phyloP scores from a whole-genome alignment of 805 yeast genomes.

The Kazachstania viticola region DNA sequence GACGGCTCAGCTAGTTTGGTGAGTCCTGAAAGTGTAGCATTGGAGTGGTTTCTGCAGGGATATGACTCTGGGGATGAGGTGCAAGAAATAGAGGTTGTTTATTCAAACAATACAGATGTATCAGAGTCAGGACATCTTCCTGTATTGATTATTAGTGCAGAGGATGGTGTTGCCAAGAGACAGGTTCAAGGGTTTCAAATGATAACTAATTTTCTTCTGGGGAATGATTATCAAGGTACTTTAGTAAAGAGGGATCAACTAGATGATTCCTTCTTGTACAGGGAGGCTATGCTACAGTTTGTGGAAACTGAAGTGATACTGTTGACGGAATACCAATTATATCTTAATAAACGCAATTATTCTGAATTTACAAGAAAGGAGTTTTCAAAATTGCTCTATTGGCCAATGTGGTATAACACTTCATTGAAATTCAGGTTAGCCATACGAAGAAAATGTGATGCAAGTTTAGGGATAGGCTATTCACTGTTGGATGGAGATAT shows the following conservation, averaged over 20 bases:
- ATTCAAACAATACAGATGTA: slow-evolving; percentile 47
- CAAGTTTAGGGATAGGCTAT: slow-evolving; percentile 7
- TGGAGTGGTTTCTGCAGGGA: slow-evolving; percentile 17
- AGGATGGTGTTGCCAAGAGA: too few relatives aligned
- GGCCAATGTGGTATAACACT: slow-evolving; percentile 59
- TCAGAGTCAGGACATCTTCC: slow-evolving; percentile 44
- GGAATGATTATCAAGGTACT: too few relatives aligned
- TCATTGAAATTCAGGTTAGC: slow-evolving; percentile 7
- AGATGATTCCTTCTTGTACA: too few relatives aligned
- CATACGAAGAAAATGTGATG: slow-evolving; percentile 11
- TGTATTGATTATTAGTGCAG: slow-evolving; percentile 29
- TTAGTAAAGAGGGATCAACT: too few relatives aligned
- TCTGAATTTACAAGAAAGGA: slow-evolving; percentile 45
- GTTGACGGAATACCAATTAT: slow-evolving; percentile 47
- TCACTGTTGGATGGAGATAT: slow-evolving; percentile 12
- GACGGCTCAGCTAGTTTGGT: too few relatives aligned
- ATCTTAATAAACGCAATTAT: slow-evolving; percentile 46
- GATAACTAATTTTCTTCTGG: too few relatives aligned
- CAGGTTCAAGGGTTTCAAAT: too few relatives aligned
- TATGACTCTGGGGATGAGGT: slow-evolving; percentile 1
- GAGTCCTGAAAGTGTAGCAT: slow-evolving; percentile 22
- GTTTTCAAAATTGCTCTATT: slow-evolving; percentile 44
- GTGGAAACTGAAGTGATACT: slow-evolving; percentile 32
- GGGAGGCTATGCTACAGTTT: slow-evolving; percentile 34
- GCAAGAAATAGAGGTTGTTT: slow-evolving; percentile 32